These are phyloP conservation scores for Mycena polygramma DNA, from an alignment of 768 basidiomycete genomes.

Conservation along the genomic window DNA sequence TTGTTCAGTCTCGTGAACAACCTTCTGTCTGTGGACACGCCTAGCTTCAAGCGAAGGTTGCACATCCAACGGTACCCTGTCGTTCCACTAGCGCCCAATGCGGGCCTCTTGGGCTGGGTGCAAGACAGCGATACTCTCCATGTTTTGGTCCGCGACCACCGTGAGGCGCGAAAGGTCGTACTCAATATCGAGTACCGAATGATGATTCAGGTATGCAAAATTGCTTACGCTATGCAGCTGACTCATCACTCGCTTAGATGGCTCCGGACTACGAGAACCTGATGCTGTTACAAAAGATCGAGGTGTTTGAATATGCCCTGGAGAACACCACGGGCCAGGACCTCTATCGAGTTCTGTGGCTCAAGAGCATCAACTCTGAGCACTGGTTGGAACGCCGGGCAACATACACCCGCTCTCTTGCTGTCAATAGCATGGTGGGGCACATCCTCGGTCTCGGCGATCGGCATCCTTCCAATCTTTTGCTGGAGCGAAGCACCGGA, in stretches of 20 bases:
- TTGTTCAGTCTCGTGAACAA: constrained; percentile 98
- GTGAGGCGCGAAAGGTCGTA: constrained; percentile 95
- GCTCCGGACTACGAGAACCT: constrained; percentile 98
- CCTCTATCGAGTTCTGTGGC: constrained; percentile 95
- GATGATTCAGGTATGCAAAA: constrained; percentile 86
- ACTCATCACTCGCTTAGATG: constrained; percentile 72
- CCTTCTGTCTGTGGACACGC: constrained; percentile 90
- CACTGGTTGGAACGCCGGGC: constrained; percentile 98
- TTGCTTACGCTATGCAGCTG: not conserved
- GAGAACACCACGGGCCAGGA: constrained; percentile 99
- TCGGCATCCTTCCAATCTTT: constrained; percentile 94
- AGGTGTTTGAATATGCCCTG: constrained; percentile 98
- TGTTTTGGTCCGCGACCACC: constrained; percentile 94
- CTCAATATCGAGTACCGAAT: constrained; percentile 98
- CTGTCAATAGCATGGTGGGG: constrained; percentile 98
- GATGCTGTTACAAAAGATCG: constrained; percentile 95
- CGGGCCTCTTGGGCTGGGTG: constrained; percentile 95
- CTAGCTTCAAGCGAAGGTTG: constrained; percentile 95
- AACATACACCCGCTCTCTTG: constrained; percentile 95
- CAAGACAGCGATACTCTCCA: constrained; percentile 96
- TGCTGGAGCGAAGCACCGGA: constrained; percentile 91
- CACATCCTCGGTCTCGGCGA: constrained; percentile 98
- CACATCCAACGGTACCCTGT: constrained; percentile 95
- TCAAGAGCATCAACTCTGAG: constrained; percentile 95
- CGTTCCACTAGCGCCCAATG: constrained; percentile 95